Evolutionary conservation across 768 basidiomycete genomes (phyloP).

Genomic region (Gelatoporia subvermispora): DNA sequence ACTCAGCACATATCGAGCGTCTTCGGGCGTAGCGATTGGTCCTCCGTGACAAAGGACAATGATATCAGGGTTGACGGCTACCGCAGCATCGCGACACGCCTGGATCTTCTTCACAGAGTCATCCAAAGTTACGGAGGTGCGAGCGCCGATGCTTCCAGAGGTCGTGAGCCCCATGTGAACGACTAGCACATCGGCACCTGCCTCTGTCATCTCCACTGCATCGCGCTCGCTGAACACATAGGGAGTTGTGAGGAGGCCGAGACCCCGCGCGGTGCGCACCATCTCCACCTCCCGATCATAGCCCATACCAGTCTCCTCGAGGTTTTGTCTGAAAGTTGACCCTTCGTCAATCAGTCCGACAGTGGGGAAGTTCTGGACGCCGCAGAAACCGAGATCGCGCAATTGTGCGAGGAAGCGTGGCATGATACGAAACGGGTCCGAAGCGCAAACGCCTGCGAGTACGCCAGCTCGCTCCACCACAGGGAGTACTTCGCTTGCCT

Average conservation of each 20-base stretch:
- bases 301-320: conserved; percentile 19
- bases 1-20: conserved; percentile 11
- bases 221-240: conserved; percentile 13
- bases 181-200: conserved; percentile 15
- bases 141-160: conserved; percentile 15
- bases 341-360: conserved; percentile 16
- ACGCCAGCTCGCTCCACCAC: conserved; percentile 10
- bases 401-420: conserved; percentile 15
- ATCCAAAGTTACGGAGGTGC: conserved; percentile 14
- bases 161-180: conserved; percentile 18
- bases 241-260: conserved; percentile 14
- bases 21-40: conserved; percentile 13
- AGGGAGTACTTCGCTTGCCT: conserved; percentile 15
- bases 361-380: conserved; percentile 19
- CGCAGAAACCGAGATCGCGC: conserved; percentile 13
- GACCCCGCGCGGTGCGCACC: conserved; percentile 12
- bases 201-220: conserved; percentile 13
- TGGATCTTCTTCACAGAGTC: conserved; percentile 13
- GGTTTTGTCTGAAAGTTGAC: conserved; percentile 12
- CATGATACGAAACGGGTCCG: conserved; percentile 17
- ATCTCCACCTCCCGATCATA: conserved; percentile 16
- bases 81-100: conserved; percentile 15
- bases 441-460: conserved; percentile 16
- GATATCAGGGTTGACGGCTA: conserved; percentile 8
- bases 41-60: conserved; percentile 16